Base-by-base conservation (phyloP, 768 basidiomycete species). In the Russula ochroleuca region DNA sequence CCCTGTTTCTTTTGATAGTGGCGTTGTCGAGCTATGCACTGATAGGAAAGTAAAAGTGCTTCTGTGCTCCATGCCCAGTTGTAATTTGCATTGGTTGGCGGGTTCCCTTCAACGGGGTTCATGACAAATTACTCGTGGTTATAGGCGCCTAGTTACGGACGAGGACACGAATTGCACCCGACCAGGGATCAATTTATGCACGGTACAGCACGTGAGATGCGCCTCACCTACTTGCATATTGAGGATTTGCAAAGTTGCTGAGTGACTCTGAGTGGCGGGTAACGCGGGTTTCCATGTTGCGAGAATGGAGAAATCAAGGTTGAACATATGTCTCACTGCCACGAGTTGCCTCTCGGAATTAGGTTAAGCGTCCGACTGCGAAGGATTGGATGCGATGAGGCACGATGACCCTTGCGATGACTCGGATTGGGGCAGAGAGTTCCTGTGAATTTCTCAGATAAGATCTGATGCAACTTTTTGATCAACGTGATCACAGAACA, bases 1-100 rank as follows among this genome's bases (percentile, higher is more conserved):
- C 6, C 40, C 8, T 54, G n/a, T 37, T 57, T 59, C n/a, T 2
- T 54, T 54, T 63, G 57, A 63, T 64, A 38, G 63, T 64, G 63
- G 63, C 63, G 63, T 38, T 33, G 11, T 54, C 37, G 21, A 53
- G 57, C 52, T 28, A 37, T 14, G 14, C 5, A 25, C 45, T 47
- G 57, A 59, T 59, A 47, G 25, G 28, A 45, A 38, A 41, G n/a
- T 47, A 10, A 21, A 31, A 25, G 25, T 14, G 6, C 47, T 33
- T 38, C 31, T 19, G 1, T 50, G 55, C 7, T n/a, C 17, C 45
- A 48, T 55, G 19, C 41, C 10, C 40, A 50, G 41, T 54, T 52
- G 56, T 37, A 19, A 63, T 31, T 11, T 10, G 33, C 25, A 28
- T 31, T 37, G 35, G 50, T 25, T 37, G 50, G 62, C 23, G 21